phyloP scores from a whole-genome alignment of 2,329 filamentous ascomycete genomes.

The Cladobotryum mycophilum region DNA sequence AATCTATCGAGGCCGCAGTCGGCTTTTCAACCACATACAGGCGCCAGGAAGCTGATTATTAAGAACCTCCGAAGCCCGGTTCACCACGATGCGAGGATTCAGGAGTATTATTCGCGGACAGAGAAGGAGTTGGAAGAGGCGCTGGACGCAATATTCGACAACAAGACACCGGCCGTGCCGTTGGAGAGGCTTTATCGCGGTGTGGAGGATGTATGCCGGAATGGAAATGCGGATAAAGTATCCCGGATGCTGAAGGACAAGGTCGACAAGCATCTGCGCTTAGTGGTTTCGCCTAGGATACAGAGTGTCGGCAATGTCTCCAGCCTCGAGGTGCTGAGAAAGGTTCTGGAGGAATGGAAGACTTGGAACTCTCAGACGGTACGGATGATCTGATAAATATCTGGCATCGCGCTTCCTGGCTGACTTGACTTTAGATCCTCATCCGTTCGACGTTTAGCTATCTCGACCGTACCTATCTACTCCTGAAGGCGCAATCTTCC shows the following conservation, averaged over 20 bases:
- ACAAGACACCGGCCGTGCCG: conserved; percentile 59
- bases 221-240: conserved; percentile 63
- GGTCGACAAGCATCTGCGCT: conserved; percentile 62
- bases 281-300: conserved; percentile 50
- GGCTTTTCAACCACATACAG: conserved; percentile 64
- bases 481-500: conserved; percentile 62
- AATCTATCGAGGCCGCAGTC: conserved; percentile 30
- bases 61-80: conserved; percentile 73
- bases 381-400: conserved; percentile 22
- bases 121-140: conserved; percentile 70
- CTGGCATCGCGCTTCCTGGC: not conserved
- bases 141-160: conserved; percentile 65
- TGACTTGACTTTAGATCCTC: conserved; percentile 46
- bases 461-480: conserved; percentile 81
- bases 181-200: conserved; percentile 84
- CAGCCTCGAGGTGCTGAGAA: conserved; percentile 58
- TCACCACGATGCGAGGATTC: conserved; percentile 54
- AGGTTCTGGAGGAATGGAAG: conserved; percentile 57
- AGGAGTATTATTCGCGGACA: conserved; percentile 70
- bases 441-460: conserved; percentile 91
- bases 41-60: conserved; percentile 82
- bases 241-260: conserved; percentile 59
- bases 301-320: conserved; percentile 44
- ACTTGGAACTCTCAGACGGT: conserved; percentile 74
- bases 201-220: conserved; percentile 85